Base-by-base conservation (phyloP, 2,329 filamentous ascomycete species). In the Ceratocystis colombiana region DNA sequence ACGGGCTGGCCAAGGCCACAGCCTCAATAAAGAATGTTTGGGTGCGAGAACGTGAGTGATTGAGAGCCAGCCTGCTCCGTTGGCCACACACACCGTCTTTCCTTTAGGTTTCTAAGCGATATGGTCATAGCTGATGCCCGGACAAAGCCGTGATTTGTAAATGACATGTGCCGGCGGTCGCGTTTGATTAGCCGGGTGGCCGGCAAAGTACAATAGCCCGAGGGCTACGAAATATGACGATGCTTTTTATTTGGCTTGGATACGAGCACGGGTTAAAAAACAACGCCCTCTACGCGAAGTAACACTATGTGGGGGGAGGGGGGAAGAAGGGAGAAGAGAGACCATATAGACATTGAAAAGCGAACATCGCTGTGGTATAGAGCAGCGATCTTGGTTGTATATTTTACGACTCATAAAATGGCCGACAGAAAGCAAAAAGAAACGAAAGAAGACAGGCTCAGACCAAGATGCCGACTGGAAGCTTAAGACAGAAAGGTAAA, bases 71-170 rank as follows among this genome's bases (percentile, higher is more conserved):
- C 28, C n/a, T 12, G 20, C 25, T 12, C 25, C 22, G 22, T 25
- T 55, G 45, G n/a, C 45, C 45, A 48, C 45, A 48, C 15, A 20
- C 45, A 46, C 12, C 8, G 17, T 17, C 50, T 55, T n/a, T 4
- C 50, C 22, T 22, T 55, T 4, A 22, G 20, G 10, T 12, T 30
- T 57, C 53, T 33, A 33, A 57, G 53, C 53, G 53, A 57, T 28
- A 15, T 57, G 53, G 53, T 57, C 53, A 57, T 57, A 57, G 53
- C 53, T 17, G 17, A 33, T 37, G 8, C 33, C 33, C 53, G 25
- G 53, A 20, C 53, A 57, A 33, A 15, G 7, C 15, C 53, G 53
- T 33, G 15, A 8, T 17, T 57, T 37, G 33, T 37, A 33, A 33
- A 22, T 17, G 22, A 57, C 28, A n/a, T 17, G 28, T 57, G 17